These are phyloP conservation scores for Inga laurina DNA, from an alignment of 306 rosid species.

Conservation along the genomic window DNA sequence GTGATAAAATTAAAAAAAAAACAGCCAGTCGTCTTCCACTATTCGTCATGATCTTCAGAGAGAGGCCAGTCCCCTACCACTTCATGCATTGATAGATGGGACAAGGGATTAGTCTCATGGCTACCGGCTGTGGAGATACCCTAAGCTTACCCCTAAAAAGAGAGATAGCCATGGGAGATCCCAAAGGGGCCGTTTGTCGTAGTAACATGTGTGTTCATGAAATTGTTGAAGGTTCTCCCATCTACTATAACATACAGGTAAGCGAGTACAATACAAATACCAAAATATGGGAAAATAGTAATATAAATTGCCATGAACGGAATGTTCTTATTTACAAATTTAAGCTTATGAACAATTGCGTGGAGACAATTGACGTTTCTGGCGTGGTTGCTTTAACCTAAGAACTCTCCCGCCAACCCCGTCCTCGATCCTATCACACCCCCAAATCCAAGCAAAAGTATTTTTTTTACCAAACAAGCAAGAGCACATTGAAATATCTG, in stretches of 20 bases:
- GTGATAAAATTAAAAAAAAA: too few species aligned
- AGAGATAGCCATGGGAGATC: too few species aligned
- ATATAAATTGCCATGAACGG: slow-evolving; percentile 48
- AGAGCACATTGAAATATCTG: slow-evolving; percentile 27
- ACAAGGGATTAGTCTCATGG: too few species aligned
- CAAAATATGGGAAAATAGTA: slow-evolving; percentile 43
- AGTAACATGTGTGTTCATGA: slow-evolving; percentile 49
- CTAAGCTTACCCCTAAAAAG: too few species aligned
- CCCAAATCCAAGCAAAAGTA: slow-evolving; percentile 36
- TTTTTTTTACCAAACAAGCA: background rate
- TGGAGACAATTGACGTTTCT: slow-evolving; percentile 33
- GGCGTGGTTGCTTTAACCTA: slow-evolving; percentile 50
- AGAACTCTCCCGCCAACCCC: slow-evolving; percentile 49
- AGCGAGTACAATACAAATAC: slow-evolving; percentile 47
- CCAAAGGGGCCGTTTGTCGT: too few species aligned
- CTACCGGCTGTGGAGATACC: too few species aligned
- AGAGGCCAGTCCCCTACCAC: too few species aligned
- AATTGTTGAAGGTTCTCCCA: slow-evolving; percentile 52
- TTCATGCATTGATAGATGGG: too few species aligned
- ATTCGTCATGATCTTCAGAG: too few species aligned
- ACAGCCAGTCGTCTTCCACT: too few species aligned
- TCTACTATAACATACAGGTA: slow-evolving; percentile 42
- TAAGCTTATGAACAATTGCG: slow-evolving; percentile 38
- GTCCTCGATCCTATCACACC: slow-evolving; percentile 9
- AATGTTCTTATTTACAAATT: background rate